phyloP scores from a whole-genome alignment of 169 alveolate species.

The Plasmodium ovale region DNA sequence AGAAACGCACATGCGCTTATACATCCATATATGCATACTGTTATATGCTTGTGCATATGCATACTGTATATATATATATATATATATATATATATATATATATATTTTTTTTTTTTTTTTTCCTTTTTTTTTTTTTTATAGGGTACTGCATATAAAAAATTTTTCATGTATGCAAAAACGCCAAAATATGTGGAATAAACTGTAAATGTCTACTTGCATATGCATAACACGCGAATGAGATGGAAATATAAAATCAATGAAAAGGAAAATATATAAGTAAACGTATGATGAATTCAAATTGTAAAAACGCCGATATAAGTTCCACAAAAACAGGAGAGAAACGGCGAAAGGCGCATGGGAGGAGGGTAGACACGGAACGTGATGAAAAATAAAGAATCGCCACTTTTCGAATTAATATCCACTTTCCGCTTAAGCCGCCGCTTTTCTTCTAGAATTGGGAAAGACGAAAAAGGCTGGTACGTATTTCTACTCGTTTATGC shows the following conservation, averaged over 20 bases:
- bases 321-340: conserved; percentile 16
- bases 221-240: not conserved
- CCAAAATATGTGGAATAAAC: conserved; percentile 4
- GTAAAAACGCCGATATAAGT: conserved; percentile 22
- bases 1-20: conserved; percentile 4
- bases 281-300: conserved; percentile 29
- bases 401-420: conserved; percentile 13
- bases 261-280: not conserved
- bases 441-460: conserved; percentile 1
- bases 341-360: not conserved
- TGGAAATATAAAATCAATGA: not conserved
- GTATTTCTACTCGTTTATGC: conserved; percentile 2
- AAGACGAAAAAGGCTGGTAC: too few relatives aligned
- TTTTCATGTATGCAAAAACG: conserved; percentile 8
- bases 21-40: not conserved
- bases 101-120: not conserved
- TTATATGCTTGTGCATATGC: conserved; percentile 4
- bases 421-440: not conserved
- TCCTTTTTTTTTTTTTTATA: conserved; percentile 2
- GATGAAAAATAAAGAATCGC: too few relatives aligned
- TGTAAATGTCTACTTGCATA: conserved; percentile 11
- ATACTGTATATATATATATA: conserved; percentile 5
- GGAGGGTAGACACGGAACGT: not conserved
- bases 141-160: not conserved
- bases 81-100: conserved; percentile 17